phyloP scores from a whole-genome alignment of 106 monocot genomes.

The Xerophyta viscosa region DNA sequence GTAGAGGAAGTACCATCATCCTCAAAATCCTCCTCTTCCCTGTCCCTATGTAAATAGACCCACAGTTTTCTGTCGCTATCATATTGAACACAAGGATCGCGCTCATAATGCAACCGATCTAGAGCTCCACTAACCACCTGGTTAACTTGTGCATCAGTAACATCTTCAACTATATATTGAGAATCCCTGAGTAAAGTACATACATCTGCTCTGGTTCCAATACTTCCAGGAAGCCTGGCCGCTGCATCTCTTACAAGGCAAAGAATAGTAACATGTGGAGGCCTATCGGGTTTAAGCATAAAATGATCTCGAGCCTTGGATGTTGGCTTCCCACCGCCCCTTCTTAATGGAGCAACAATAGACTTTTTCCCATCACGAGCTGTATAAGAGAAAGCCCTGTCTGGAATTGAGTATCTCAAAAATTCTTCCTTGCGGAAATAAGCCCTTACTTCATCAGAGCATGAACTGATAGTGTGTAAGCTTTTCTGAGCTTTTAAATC shows the following conservation, averaged over 20 bases:
- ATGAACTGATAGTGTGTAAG: constrained; percentile 70
- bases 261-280: constrained; percentile 92
- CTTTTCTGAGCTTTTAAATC: constrained; percentile 92
- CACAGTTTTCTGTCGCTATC: constrained; percentile 87
- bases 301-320: constrained; percentile 93
- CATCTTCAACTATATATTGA: constrained; percentile 80
- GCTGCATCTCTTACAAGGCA: constrained; percentile 96
- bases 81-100: constrained; percentile 93
- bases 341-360: constrained; percentile 87
- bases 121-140: constrained; percentile 95
- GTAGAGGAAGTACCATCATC: constrained; percentile 97
- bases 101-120: constrained; percentile 93
- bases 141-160: constrained; percentile 70
- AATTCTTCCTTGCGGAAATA: constrained; percentile 82
- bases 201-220: constrained; percentile 95
- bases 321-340: constrained; percentile 93
- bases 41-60: constrained; percentile 85
- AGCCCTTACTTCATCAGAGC: constrained; percentile 70
- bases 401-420: constrained; percentile 81
- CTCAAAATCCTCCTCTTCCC: constrained; percentile 99
- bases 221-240: constrained; percentile 82
- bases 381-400: constrained; percentile 88
- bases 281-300: constrained; percentile 84
- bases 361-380: constrained; percentile 82
- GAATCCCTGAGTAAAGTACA: constrained; percentile 91